Evolutionary conservation across 2,329 filamentous ascomycete genomes (phyloP).

Genomic region (Emergomyces orientalis): DNA sequence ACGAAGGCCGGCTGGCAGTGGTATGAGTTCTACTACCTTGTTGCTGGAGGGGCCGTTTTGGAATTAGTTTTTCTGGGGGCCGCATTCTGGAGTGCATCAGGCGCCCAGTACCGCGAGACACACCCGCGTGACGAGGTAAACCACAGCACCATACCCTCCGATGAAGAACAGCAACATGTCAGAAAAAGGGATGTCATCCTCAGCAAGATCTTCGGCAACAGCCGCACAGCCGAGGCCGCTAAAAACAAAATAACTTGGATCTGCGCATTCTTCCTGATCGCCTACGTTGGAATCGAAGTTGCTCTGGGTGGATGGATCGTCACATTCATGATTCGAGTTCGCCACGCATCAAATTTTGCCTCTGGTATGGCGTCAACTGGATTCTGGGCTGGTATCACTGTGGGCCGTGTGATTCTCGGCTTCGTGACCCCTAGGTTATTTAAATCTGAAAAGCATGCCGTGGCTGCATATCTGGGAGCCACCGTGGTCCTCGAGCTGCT

Average conservation of each 20-base stretch:
- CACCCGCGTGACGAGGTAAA: slow-evolving; percentile 25
- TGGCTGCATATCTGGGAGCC: slow-evolving; percentile 55
- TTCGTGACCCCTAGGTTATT: slow-evolving; percentile 58
- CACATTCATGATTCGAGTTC: slow-evolving; percentile 74
- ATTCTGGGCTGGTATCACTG: slow-evolving; percentile 75
- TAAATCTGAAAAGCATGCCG: slow-evolving; percentile 60
- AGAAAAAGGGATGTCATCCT: slow-evolving; percentile 1
- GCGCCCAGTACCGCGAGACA: slow-evolving; percentile 40
- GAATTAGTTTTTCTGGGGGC: slow-evolving; percentile 44
- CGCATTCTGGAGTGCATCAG: slow-evolving; percentile 56
- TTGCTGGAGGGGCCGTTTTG: slow-evolving; percentile 49
- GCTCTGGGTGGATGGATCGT: slow-evolving; percentile 72
- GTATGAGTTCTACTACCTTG: slow-evolving; percentile 66
- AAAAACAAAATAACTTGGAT: slow-evolving; percentile 54
- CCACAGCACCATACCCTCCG: background rate
- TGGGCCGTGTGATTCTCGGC: slow-evolving; percentile 62
- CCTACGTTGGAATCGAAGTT: slow-evolving; percentile 66
- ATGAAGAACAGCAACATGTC: slow-evolving; percentile 2
- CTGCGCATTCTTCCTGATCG: slow-evolving; percentile 61
- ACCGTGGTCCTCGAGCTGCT: slow-evolving; percentile 58
- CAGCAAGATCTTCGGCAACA: slow-evolving; percentile 12
- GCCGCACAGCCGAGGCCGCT: slow-evolving; percentile 23
- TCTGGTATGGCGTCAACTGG: slow-evolving; percentile 68
- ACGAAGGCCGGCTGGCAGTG: slow-evolving; percentile 52
- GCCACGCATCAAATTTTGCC: slow-evolving; percentile 58